phyloP scores from a whole-genome alignment of 2,329 filamentous ascomycete species.

The Hypoxylon sp. region DNA sequence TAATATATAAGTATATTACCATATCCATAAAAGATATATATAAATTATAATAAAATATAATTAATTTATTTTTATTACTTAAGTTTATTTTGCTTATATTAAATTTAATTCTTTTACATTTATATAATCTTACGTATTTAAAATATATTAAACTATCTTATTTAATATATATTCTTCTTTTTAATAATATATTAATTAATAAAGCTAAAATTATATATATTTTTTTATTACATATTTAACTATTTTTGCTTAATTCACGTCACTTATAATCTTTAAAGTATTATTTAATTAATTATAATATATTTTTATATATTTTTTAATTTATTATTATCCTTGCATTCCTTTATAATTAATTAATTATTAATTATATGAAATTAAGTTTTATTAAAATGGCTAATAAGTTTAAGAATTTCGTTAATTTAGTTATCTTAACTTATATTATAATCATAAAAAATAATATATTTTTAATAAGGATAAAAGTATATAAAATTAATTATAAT shows the following conservation, averaged over 20 bases:
- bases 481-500: background rate
- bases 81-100: background rate
- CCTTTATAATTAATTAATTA: background rate
- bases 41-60: background rate
- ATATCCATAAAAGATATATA: constrained; percentile 9
- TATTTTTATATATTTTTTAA: too few species aligned
- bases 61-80: constrained; percentile 5
- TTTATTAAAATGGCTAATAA: background rate
- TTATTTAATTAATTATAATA: background rate
- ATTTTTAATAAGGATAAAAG: background rate
- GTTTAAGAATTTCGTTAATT: background rate
- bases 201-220: too few species aligned
- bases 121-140: constrained; percentile 7
- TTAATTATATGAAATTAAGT: background rate
- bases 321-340: too few species aligned
- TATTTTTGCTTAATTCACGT: background rate
- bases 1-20: constrained; percentile 5
- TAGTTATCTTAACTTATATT: too few species aligned
- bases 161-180: background rate
- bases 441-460: constrained; percentile 8
- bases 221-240: background rate
- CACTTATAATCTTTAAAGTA: background rate
- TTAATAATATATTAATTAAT: background rate
- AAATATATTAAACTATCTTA: constrained; percentile 4
- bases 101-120: constrained; percentile 6